Base-by-base conservation (phyloP, 2,329 filamentous ascomycete genomes). In the Nothophaeocryptopus gaeumannii region DNA sequence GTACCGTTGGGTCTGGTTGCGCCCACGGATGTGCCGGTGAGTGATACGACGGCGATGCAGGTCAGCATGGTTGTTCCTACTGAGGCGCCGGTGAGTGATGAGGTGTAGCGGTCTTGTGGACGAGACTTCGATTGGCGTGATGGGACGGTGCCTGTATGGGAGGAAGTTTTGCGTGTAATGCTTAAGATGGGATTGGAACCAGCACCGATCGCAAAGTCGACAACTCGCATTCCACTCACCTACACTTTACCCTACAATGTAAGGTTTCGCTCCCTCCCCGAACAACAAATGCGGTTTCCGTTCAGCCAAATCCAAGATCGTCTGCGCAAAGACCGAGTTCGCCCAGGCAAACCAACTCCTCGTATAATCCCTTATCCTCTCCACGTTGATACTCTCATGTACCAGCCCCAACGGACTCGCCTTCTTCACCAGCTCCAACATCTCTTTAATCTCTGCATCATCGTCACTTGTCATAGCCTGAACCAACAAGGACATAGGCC, bases 311-410 rank as follows among this genome's bases (percentile, higher is more conserved):
- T 96, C 89, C 44, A 99, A 73, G 39, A 99, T 89, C 0, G 91
- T 95, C 69, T 89, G 85, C 11, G 92, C 90, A 71, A 96, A 97
- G 9, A 99, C 89, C 1, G 89, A 93, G 61, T 99, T 99, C 9
- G 93, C 93, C 93, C 91, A 97, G 2, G 92, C 89, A 68, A 97
- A 97, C 92, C 92, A 97, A 64, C 86, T 89, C 57, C 90, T 78
- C 1, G 92, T 96, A 69, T 93, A 97, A 33, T 81, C 76, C 35
- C 70, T 72, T 31, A 78, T 72, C 51, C 79, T 73, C 54, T 92
- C 84, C 5, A 97, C 92, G 63, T 96, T 83, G 35, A 99, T 83
- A 62, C 88, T 95, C 73, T 99, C 93, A 63, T 99, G 92, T 2
- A 99, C 78, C 41, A 99, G 72, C 0, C 93, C 93, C 8, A 95